phyloP scores from a whole-genome alignment of 164 flowering plant genomes.

The Saururus chinensis region DNA sequence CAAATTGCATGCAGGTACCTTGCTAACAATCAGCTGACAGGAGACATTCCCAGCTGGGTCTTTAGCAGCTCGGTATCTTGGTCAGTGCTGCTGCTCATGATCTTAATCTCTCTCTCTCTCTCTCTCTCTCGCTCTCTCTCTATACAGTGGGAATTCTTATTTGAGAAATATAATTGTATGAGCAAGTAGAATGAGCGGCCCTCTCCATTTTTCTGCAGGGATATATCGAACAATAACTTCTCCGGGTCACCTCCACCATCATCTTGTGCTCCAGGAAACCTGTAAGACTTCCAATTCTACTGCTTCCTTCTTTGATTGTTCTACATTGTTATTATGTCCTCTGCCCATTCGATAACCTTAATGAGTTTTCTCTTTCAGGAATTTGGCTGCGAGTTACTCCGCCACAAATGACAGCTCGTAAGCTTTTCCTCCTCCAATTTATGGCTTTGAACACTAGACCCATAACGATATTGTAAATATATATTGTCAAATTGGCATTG shows the following conservation, averaged over 20 bases:
- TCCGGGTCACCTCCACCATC: not conserved
- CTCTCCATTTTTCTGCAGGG: not conserved
- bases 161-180: not conserved
- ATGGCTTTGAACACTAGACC: not conserved
- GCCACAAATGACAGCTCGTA: not conserved
- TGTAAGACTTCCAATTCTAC: not conserved
- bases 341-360: not conserved
- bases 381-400: not conserved
- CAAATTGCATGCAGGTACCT: not conserved
- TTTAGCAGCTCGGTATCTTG: conserved; percentile 31
- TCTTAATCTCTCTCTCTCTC: not conserved
- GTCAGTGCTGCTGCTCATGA: conserved; percentile 32
- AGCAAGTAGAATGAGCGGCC: no score
- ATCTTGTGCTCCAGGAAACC: not conserved
- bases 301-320: not conserved
- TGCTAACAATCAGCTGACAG: conserved; percentile 29
- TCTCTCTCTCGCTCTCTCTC: no score
- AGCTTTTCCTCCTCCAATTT: not conserved
- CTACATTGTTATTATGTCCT: not conserved
- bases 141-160: no score
- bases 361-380: not conserved
- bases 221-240: conserved; percentile 2
- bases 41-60: conserved; percentile 42
- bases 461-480: no score
- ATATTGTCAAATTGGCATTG: no score